Base-by-base conservation (phyloP, 305 asterid species). In the Fraxinus nigra region DNA sequence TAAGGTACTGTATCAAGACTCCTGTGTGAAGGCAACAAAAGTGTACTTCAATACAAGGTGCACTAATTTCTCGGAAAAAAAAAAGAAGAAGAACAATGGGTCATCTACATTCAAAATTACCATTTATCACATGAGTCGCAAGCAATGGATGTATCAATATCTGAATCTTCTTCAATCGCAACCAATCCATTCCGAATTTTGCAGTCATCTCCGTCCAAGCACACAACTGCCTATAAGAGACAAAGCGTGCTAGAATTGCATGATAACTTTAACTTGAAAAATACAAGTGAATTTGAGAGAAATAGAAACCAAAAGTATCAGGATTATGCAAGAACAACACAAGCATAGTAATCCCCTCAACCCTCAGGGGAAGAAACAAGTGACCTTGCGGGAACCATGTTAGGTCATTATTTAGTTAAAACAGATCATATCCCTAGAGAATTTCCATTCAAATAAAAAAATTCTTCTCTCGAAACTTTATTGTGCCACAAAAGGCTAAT, bases 91-190 rank as follows among this genome's bases (percentile, higher is more conserved):
- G 30, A 28, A 28, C 5, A 8, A 48, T 67, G 59, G 18, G 72
- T 51, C 30, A 63, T 72, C 54, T 48, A 20, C 40, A 34, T 72
- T 79, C 26, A 28, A 69, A 40, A 89, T 79, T 90, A 96, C 98
- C 99, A 96, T 89, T 87, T 88, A 85, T 96, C 98, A 90, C 99
- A 96, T 33, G 93, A 92, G 89, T 96, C 99, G 89, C 99, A 96
- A 81, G 99, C 99, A 88, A 96, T 94, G 74, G 98, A 94, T 78
- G 98, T 96, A 88, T 96, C 99, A 84, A 93, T 85, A 85, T 90
- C 93, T 69, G 93, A 84, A 91, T 92, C 97, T 85, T 91, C 96
- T 85, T 90, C 95, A 78, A 87, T 77, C 77, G 88, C 86, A 79
- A 88, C 90, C 81, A 91, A 90, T 84, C 92, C 93, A 85, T 90